A percentile compares a stretch with the other conserved stretches of the same genome.
Conservation (phyloP, 2,329 filamentous ascomycete species). For the Ustulina deusta region DNA sequence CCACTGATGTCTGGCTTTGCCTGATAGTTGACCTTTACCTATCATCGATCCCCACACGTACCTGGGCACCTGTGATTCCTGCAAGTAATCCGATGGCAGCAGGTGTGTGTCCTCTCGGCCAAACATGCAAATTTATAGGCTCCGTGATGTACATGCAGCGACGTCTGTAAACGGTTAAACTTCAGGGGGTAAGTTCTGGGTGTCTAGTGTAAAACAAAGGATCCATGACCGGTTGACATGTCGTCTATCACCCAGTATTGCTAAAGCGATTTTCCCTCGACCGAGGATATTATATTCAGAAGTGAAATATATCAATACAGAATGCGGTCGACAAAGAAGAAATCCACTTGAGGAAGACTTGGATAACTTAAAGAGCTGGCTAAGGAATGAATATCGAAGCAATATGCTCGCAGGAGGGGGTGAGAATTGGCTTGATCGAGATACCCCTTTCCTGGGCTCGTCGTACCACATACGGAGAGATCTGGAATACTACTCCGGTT, state of each 20-base stretch:
- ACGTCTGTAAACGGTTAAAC: conserved; percentile 40
- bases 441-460: conserved; percentile 28
- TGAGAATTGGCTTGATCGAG: conserved; percentile 21
- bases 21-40: conserved; percentile 20
- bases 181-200: conserved; percentile 32
- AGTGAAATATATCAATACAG: conserved; percentile 7
- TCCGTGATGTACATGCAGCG: conserved; percentile 36
- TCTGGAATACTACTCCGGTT: conserved; percentile 39
- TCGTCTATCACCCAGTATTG: conserved; percentile 29
- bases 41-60: conserved; percentile 28
- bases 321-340: neutral
- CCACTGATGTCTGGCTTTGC: conserved; percentile 29
- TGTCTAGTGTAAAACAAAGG: conserved; percentile 34
- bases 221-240: conserved; percentile 29
- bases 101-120: conserved; percentile 29
- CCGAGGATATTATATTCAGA: conserved; percentile 2
- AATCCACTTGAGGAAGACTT: neutral
- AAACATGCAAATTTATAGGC: conserved; percentile 34
- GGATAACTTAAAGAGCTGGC: neutral
- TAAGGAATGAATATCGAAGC: neutral
- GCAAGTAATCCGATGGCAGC: conserved; percentile 25
- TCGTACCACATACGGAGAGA: conserved; percentile 29
- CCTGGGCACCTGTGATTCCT: conserved; percentile 31
- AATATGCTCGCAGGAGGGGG: conserved; percentile 12
- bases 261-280: conserved; percentile 17